Evolutionary conservation across 495 filamentous ascomycete species (phyloP).

Genomic region (Penicillium mononematosum): DNA sequence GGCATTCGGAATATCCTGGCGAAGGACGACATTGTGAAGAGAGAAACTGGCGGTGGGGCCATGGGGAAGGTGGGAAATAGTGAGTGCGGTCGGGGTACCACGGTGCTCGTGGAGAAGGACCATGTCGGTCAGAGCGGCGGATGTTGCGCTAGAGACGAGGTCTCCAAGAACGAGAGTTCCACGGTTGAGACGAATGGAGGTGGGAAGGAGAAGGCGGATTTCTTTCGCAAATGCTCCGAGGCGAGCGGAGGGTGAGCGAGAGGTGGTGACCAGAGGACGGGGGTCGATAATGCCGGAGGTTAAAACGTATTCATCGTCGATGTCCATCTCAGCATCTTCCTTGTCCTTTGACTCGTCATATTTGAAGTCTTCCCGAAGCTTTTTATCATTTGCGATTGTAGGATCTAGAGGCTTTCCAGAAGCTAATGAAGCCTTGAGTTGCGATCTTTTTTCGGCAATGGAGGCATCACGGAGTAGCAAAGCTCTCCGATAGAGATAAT

Average conservation of each 20-base stretch:
- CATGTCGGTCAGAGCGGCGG: conserved; percentile 77
- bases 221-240: conserved; percentile 93
- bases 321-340: conserved; percentile 52
- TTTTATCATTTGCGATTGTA: conserved; percentile 83
- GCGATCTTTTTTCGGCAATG: conserved; percentile 83
- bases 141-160: conserved; percentile 75
- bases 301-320: conserved; percentile 95
- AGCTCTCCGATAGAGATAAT: conserved; percentile 88
- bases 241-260: conserved; percentile 79
- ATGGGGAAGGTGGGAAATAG: conserved; percentile 87
- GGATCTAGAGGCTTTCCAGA: conserved; percentile 81
- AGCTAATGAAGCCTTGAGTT: conserved; percentile 81
- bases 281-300: conserved; percentile 84
- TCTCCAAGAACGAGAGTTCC: conserved; percentile 86
- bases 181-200: conserved; percentile 84
- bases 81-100: conserved; percentile 87
- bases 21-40: conserved; percentile 90
- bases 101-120: conserved; percentile 91
- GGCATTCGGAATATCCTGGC: conserved; percentile 87
- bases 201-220: conserved; percentile 86
- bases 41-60: conserved; percentile 90
- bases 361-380: conserved; percentile 83
- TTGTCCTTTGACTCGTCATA: conserved; percentile 76
- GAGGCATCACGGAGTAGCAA: conserved; percentile 86
- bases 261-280: conserved; percentile 87